Conservation (phyloP, 176 grass and related monocot species). For the Cenchrus americanus region DNA sequence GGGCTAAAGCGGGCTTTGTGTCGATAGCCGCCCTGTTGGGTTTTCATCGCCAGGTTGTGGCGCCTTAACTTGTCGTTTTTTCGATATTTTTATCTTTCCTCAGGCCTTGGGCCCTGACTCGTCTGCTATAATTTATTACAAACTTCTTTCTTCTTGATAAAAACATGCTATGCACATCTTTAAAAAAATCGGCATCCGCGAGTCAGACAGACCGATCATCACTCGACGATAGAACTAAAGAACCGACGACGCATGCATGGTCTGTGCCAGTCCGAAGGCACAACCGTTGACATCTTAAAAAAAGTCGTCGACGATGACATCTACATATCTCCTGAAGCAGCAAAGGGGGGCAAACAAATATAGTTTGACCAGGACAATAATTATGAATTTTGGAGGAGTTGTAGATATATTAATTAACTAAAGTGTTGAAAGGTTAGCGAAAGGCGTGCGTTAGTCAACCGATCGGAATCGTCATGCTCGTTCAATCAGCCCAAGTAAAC, state of each 20-base stretch:
- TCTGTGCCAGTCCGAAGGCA: not conserved
- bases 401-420: not conserved
- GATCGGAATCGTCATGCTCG: not conserved
- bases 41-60: too few species aligned
- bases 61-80: too few species aligned
- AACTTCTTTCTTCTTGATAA: too few species aligned
- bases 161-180: too few species aligned
- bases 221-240: not conserved
- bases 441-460: conserved; percentile 13
- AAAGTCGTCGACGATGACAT: not conserved
- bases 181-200: not conserved
- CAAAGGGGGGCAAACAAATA: not conserved
- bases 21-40: too few species aligned
- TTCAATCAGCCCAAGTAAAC: too few species aligned
- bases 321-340: not conserved
- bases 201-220: not conserved
- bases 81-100: too few species aligned
- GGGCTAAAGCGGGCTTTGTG: too few species aligned
- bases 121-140: too few species aligned
- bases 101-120: too few species aligned
- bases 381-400: not conserved
- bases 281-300: not conserved
- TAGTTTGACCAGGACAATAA: not conserved
- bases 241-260: not conserved
- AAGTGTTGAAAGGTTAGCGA: not conserved